phyloP scores from a whole-genome alignment of 1,284 basidiomycete species.

The Ustilago sp. region DNA sequence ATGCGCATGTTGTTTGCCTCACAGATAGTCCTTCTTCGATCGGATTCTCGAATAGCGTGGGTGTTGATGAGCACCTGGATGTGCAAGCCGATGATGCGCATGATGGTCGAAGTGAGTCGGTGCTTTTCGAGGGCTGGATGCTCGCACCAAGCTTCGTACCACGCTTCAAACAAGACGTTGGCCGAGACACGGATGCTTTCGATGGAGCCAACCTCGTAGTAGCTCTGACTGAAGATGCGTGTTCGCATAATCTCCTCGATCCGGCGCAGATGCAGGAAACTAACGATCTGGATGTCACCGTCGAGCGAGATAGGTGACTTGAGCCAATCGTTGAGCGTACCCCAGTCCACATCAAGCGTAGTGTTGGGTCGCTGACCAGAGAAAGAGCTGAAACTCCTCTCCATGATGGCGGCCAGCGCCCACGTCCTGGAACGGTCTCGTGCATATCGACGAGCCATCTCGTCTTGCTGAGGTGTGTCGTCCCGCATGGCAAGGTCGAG shows the following conservation, averaged over 20 bases:
- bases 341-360: constrained; percentile 48
- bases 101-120: constrained; percentile 41
- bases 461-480: constrained; percentile 36
- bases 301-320: constrained; percentile 48
- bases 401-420: constrained; percentile 53
- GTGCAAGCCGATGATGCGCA: constrained; percentile 51
- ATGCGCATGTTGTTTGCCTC: constrained; percentile 49
- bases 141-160: constrained; percentile 51
- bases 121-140: constrained; percentile 43
- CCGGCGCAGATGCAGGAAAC: constrained; percentile 45
- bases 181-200: constrained; percentile 52
- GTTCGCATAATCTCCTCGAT: constrained; percentile 53
- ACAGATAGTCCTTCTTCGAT: constrained; percentile 41
- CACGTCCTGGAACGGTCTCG: constrained; percentile 49
- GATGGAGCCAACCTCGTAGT: constrained; percentile 52
- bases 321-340: constrained; percentile 49
- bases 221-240: constrained; percentile 52
- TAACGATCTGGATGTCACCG: constrained; percentile 43
- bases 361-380: constrained; percentile 52
- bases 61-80: constrained; percentile 53
- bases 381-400: constrained; percentile 50
- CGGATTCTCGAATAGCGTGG: constrained; percentile 48
- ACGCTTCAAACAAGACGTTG: constrained; percentile 45
- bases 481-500: constrained; percentile 48
- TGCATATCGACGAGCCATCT: constrained; percentile 39